Evolutionary conservation across 2,329 filamentous ascomycete genomes (phyloP).

Genomic region (Aspergillus japonicus): DNA sequence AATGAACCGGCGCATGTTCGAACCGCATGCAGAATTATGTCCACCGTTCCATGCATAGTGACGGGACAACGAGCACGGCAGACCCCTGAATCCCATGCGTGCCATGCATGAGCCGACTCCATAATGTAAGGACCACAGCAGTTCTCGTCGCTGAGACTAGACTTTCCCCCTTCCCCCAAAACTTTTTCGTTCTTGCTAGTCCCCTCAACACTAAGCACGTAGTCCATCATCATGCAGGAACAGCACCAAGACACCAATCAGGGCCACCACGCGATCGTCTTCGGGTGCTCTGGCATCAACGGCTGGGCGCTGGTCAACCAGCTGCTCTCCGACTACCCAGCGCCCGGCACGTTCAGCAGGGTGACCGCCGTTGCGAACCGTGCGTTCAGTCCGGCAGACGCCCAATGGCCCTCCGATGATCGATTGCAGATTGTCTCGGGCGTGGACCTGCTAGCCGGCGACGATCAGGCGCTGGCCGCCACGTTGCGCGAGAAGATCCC

Average conservation of each 20-base stretch:
- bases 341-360: conserved; percentile 31
- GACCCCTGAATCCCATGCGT: no score
- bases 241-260: neutral
- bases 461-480: conserved; percentile 13
- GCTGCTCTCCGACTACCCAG: conserved; percentile 39
- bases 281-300: conserved; percentile 44
- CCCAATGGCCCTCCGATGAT: conserved; percentile 39
- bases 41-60: no score
- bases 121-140: no score
- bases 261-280: conserved; percentile 27
- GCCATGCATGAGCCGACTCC: no score
- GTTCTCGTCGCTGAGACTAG: neutral
- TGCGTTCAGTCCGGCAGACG: conserved; percentile 33
- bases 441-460: conserved; percentile 34
- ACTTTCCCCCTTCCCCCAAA: neutral
- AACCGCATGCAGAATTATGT: no score
- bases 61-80: no score
- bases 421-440: conserved; percentile 43
- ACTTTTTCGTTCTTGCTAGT: no score
- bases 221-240: neutral
- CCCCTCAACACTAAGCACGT: neutral
- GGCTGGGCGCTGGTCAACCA: conserved; percentile 47
- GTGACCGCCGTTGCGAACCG: conserved; percentile 46
- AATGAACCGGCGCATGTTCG: no score
- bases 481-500: conserved; percentile 17